These are phyloP conservation scores for Fraxinus cuspidata DNA, from an alignment of 257 asterid species.

Conservation along the genomic window DNA sequence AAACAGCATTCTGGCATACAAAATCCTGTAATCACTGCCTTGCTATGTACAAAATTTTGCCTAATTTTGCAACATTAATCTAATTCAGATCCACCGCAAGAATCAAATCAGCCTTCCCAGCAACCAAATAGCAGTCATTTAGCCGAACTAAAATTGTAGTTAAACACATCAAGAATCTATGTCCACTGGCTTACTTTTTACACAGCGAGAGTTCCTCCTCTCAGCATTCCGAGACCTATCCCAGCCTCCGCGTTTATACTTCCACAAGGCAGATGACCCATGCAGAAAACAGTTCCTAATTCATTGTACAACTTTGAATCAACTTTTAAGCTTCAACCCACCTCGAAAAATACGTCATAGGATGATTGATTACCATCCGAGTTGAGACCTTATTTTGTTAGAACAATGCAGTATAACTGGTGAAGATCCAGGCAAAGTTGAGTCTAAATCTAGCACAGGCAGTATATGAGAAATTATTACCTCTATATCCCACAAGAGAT, in stretches of 20 bases:
- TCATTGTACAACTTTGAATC: slow-evolving; percentile 10
- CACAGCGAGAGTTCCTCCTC: not conserved
- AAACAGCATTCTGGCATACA: slow-evolving; percentile 13
- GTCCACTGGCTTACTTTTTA: not conserved
- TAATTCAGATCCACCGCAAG: not conserved
- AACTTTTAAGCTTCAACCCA: slow-evolving; percentile 11
- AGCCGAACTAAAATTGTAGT: not conserved
- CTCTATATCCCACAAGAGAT: not conserved
- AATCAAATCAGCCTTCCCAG: not conserved
- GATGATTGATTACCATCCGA: slow-evolving; percentile 3
- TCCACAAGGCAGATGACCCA: not conserved
- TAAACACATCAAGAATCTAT: not conserved
- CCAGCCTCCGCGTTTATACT: not conserved
- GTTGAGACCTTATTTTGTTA: slow-evolving; percentile 4
- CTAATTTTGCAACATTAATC: not conserved
- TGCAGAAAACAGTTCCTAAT: slow-evolving; percentile 11
- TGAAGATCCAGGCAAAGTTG: slow-evolving; percentile 22
- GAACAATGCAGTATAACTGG: slow-evolving; percentile 11
- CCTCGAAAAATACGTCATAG: not conserved
- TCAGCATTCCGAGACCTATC: not conserved
- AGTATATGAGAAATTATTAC: slow-evolving; percentile 15
- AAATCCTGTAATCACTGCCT: not conserved
- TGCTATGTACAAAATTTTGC: not conserved
- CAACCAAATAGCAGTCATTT: not conserved
- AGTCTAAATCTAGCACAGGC: slow-evolving; percentile 17